Percentiles rank a stretch among this genome's conserved stretches.
Evolutionary conservation across 2,329 filamentous ascomycete genomes (phyloP).

Genomic region (Scleromitrula shiraiana): DNA sequence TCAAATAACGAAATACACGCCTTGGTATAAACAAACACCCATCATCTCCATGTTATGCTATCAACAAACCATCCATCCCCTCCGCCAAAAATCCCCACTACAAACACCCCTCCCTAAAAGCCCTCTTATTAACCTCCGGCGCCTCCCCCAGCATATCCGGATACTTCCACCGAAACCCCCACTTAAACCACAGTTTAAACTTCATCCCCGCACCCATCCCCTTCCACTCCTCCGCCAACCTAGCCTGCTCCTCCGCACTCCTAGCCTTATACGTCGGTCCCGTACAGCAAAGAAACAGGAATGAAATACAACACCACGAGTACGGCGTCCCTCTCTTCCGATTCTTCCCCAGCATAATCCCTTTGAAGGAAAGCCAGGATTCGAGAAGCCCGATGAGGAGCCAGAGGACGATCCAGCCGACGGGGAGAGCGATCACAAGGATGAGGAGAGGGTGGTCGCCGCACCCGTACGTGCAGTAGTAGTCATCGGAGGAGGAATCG

Average conservation of each 20-base stretch:
- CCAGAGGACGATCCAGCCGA: constrained; percentile 12
- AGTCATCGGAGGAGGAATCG: background rate
- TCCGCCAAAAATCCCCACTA: too few species aligned
- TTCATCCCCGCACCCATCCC: background rate
- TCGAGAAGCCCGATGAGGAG: constrained; percentile 15
- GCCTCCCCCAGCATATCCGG: constrained; percentile 16
- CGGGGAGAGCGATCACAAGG: constrained; percentile 2
- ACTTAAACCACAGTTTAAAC: constrained; percentile 14
- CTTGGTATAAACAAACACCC: too few species aligned
- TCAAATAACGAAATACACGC: too few species aligned
- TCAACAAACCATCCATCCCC: too few species aligned
- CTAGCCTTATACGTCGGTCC: constrained; percentile 20
- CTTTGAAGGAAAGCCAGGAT: constrained; percentile 18
- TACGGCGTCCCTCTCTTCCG: constrained; percentile 18
- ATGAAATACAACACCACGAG: constrained; percentile 18
- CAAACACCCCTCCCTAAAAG: constrained; percentile 10
- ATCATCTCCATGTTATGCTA: too few species aligned
- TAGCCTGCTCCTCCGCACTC: constrained; percentile 17
- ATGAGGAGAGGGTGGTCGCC: constrained; percentile 7
- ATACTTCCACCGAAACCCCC: constrained; percentile 22
- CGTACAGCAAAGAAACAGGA: constrained; percentile 14
- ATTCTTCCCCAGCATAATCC: constrained; percentile 17
- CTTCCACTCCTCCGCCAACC: constrained; percentile 13
- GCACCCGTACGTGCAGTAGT: too few species aligned
- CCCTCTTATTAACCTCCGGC: constrained; percentile 17